Conservation (phyloP, 2,329 filamentous ascomycete species). For the Dryadomyces quercus-mongolicae region DNA sequence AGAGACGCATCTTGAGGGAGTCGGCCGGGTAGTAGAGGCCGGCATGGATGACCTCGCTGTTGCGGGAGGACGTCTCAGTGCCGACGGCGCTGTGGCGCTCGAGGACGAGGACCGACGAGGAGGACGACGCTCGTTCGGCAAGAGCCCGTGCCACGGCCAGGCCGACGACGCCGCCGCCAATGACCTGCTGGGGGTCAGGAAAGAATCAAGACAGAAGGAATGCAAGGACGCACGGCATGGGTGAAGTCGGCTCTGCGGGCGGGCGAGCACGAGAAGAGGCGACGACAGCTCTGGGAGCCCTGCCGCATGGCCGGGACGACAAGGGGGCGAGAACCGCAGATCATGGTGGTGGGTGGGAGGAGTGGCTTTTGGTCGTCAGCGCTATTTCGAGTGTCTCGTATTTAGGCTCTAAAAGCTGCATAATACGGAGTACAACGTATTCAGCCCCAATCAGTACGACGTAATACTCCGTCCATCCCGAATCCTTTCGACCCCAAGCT, state of each 20-base stretch:
- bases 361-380: too few relatives aligned
- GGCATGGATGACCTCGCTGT: slow-evolving; percentile 93
- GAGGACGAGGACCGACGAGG: slow-evolving; percentile 56
- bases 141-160: slow-evolving; percentile 67
- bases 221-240: slow-evolving; percentile 17
- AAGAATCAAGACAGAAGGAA: not conserved
- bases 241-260: slow-evolving; percentile 28
- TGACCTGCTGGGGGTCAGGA: slow-evolving; percentile 25
- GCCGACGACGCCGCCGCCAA: slow-evolving; percentile 58
- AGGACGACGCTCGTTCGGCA: slow-evolving; percentile 34
- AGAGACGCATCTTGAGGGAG: slow-evolving; percentile 74
- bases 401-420: too few relatives aligned
- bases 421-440: too few relatives aligned
- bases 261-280: slow-evolving; percentile 23
- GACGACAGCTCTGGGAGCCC: not conserved
- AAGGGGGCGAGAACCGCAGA: not conserved
- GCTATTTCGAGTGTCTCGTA: too few relatives aligned
- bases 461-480: too few relatives aligned
- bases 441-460: too few relatives aligned
- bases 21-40: slow-evolving; percentile 76
- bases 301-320: not conserved
- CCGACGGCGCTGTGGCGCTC: slow-evolving; percentile 67
- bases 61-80: slow-evolving; percentile 79
- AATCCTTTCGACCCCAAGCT: too few relatives aligned
- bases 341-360: not conserved